Evolutionary conservation across 495 filamentous ascomycete genomes (phyloP).

Genomic region (Xylaria acuta): DNA sequence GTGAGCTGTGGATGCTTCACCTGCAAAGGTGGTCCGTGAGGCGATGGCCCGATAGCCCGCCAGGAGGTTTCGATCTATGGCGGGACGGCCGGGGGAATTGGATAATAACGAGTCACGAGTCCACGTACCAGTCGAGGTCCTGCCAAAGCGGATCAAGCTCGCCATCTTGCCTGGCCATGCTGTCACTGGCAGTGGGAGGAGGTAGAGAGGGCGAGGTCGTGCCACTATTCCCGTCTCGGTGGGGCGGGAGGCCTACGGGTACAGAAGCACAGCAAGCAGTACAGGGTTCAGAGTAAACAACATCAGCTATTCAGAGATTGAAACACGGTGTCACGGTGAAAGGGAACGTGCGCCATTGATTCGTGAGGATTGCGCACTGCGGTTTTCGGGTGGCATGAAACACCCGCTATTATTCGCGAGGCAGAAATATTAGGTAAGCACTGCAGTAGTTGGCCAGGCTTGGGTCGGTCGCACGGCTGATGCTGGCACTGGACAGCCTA

Average conservation of each 20-base stretch:
- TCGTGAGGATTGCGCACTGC: slow-evolving; percentile 7
- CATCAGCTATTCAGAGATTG: slow-evolving; percentile 8
- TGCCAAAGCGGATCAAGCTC: slow-evolving; percentile 74
- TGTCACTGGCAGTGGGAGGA: slow-evolving; percentile 22
- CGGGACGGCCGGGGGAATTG: slow-evolving; percentile 4
- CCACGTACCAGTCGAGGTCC: slow-evolving; percentile 65
- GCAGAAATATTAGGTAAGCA: slow-evolving; percentile 12
- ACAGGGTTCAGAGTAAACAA: slow-evolving; percentile 15
- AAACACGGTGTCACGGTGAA: slow-evolving; percentile 12
- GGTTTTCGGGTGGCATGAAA: neutral
- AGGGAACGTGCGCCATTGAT: slow-evolving; percentile 12
- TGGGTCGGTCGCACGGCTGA: neutral
- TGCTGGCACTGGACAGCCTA: neutral
- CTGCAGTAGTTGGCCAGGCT: neutral
- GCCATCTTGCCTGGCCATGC: slow-evolving; percentile 53
- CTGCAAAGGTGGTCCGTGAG: slow-evolving; percentile 1
- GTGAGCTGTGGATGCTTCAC: slow-evolving; percentile 15
- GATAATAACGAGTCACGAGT: slow-evolving; percentile 14
- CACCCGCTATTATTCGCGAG: slow-evolving; percentile 5
- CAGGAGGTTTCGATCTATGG: slow-evolving; percentile 23
- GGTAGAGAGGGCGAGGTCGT: slow-evolving; percentile 28
- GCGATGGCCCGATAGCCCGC: neutral
- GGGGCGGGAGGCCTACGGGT: slow-evolving; percentile 12
- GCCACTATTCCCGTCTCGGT: slow-evolving; percentile 28
- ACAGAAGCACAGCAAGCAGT: slow-evolving; percentile 8